Conservation (phyloP, 1,139 yeast genomes). For the Suhomyces bolitotheri region DNA sequence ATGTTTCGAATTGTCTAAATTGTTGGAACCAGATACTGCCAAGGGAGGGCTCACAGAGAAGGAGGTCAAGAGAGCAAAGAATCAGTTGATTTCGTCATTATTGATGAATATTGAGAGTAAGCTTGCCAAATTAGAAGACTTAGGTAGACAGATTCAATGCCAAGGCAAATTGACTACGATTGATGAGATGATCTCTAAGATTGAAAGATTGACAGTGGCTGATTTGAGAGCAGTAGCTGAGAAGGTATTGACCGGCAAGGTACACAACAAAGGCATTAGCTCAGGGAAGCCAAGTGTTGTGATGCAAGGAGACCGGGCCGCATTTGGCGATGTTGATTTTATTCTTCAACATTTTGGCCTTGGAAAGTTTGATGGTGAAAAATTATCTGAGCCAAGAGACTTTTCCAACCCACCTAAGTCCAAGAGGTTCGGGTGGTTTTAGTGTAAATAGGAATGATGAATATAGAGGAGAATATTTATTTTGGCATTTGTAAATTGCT, state of each 20-base stretch:
- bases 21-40: constrained; percentile 55
- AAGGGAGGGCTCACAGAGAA: constrained; percentile 61
- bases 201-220: constrained; percentile 61
- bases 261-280: constrained; percentile 48
- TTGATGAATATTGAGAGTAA: constrained; percentile 92
- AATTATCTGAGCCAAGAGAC: constrained; percentile 33
- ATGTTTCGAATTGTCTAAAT: constrained; percentile 68
- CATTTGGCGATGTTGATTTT: constrained; percentile 79
- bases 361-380: constrained; percentile 45
- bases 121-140: constrained; percentile 87
- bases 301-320: constrained; percentile 83
- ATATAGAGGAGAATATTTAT: neutral
- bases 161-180: constrained; percentile 79
- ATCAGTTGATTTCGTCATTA: constrained; percentile 84
- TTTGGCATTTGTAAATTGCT: neutral
- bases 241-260: constrained; percentile 70
- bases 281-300: constrained; percentile 77
- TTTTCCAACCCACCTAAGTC: constrained; percentile 17
- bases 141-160: constrained; percentile 91
- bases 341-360: constrained; percentile 72
- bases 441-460: constrained; percentile 9
- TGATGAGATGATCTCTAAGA: constrained; percentile 77
- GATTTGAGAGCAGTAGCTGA: constrained; percentile 78
- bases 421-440: constrained; percentile 26
- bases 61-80: constrained; percentile 88